Evolutionary conservation across 2,329 filamentous ascomycete genomes (phyloP).

Genomic region (Colletotrichum costaricense): DNA sequence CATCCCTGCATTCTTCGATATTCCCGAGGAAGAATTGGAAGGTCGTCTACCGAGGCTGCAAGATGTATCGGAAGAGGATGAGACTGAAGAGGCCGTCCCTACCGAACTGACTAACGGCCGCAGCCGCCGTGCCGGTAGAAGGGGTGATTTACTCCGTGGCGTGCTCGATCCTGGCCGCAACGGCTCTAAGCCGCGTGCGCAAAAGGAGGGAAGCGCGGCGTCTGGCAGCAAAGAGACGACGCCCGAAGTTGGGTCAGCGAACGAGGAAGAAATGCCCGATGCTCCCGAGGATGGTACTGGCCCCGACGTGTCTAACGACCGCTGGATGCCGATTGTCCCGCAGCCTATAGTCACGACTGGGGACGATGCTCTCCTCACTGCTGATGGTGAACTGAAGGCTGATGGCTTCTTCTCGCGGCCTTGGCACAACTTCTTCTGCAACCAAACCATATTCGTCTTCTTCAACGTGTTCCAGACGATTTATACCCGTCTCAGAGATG

Average conservation of each 20-base stretch:
- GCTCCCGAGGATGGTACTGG: slow-evolving; percentile 66
- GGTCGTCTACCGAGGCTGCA: slow-evolving; percentile 76
- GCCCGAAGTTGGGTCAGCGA: slow-evolving; percentile 82
- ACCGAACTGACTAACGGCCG: slow-evolving; percentile 78
- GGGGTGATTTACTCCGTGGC: slow-evolving; percentile 83
- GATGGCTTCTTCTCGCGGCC: slow-evolving; percentile 86
- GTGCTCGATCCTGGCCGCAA: slow-evolving; percentile 84
- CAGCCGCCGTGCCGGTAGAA: slow-evolving; percentile 78
- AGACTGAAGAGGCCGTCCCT: slow-evolving; percentile 77
- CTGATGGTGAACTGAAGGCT: slow-evolving; percentile 73
- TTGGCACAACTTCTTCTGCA: slow-evolving; percentile 91
- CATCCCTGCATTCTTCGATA: slow-evolving; percentile 80
- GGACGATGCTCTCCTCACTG: slow-evolving; percentile 67
- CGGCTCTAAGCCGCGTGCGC: slow-evolving; percentile 74
- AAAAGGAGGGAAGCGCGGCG: slow-evolving; percentile 83
- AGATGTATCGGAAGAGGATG: slow-evolving; percentile 79
- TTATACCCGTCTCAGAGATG: slow-evolving; percentile 83
- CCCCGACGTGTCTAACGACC: slow-evolving; percentile 72
- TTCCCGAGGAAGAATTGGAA: slow-evolving; percentile 76
- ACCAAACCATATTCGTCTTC: slow-evolving; percentile 93
- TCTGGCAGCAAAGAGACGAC: slow-evolving; percentile 89
- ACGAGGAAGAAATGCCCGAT: slow-evolving; percentile 80
- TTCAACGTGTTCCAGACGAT: slow-evolving; percentile 93
- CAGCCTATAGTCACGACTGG: slow-evolving; percentile 64
- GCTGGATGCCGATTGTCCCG: slow-evolving; percentile 73